phyloP scores from a whole-genome alignment of 768 basidiomycete species.

The Amanita rimosa region DNA sequence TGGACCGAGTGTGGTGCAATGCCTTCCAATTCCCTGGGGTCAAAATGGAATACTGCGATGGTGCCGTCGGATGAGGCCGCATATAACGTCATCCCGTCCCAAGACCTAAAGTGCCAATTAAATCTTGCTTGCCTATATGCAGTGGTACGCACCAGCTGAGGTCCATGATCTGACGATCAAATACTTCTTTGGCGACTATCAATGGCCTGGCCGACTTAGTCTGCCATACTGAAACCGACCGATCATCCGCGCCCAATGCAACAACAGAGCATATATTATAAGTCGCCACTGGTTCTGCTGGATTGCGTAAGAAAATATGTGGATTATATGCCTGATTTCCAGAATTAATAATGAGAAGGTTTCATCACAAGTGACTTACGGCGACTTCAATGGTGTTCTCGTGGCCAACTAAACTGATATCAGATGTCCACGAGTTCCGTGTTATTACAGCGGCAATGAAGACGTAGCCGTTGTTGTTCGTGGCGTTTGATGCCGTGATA shows the following conservation, averaged over 20 bases:
- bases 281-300: slow-evolving; percentile 53
- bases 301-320: slow-evolving; percentile 80
- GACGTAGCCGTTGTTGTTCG: slow-evolving; percentile 91
- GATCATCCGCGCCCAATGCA: slow-evolving; percentile 88
- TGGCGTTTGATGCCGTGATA: slow-evolving; percentile 95
- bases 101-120: slow-evolving; percentile 48
- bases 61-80: slow-evolving; percentile 96
- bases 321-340: slow-evolving; percentile 77
- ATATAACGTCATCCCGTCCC: slow-evolving; percentile 85
- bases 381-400: slow-evolving; percentile 96
- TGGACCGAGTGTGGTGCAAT: slow-evolving; percentile 66
- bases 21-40: slow-evolving; percentile 68
- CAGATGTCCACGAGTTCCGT: slow-evolving; percentile 78
- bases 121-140: background rate
- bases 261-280: slow-evolving; percentile 86
- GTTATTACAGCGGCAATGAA: slow-evolving; percentile 97
- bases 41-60: slow-evolving; percentile 80
- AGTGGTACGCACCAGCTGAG: slow-evolving; percentile 67
- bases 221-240: slow-evolving; percentile 93
- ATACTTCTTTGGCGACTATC: slow-evolving; percentile 89
- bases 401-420: slow-evolving; percentile 93
- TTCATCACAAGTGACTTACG: slow-evolving; percentile 30
- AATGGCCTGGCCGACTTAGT: slow-evolving; percentile 86
- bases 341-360: slow-evolving; percentile 1
- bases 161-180: slow-evolving; percentile 92